Percentiles rank a stretch among this genome's conserved stretches.
These are phyloP conservation scores for Globisporangium rhizosaccharum DNA, from an alignment of 352 stramenopile genomes.

Conservation along the genomic window DNA sequence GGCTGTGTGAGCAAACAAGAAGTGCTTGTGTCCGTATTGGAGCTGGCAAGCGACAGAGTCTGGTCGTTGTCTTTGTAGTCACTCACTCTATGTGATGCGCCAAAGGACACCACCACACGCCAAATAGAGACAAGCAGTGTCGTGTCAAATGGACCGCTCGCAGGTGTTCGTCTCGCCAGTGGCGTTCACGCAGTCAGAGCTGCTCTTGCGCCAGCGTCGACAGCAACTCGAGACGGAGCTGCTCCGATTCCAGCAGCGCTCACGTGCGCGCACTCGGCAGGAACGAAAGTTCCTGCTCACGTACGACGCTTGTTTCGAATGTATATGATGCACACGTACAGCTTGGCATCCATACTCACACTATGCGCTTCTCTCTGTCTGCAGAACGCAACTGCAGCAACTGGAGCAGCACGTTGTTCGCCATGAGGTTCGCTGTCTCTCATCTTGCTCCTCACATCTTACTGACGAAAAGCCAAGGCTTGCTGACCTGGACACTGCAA, in stretches of 20 bases:
- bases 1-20: too few species aligned
- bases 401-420: conserved; percentile 25
- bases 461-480: not conserved
- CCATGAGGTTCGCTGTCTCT: conserved; percentile 20
- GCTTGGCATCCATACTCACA: not conserved
- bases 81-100: too few species aligned
- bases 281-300: conserved; percentile 20
- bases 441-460: not conserved
- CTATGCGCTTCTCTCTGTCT: not conserved
- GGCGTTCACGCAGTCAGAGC: not conserved
- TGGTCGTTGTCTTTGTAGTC: too few species aligned
- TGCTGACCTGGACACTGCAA: not conserved
- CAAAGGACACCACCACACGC: not conserved
- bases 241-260: conserved; percentile 20
- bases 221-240: conserved; percentile 23
- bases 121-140: not conserved
- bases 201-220: conserved; percentile 7
- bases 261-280: conserved; percentile 11
- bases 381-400: conserved; percentile 23
- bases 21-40: too few species aligned
- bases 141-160: conserved; percentile 3
- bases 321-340: not conserved
- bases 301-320: conserved; percentile 7
- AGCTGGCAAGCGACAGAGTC: too few species aligned
- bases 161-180: conserved; percentile 1